A percentile compares a stretch with the other conserved stretches of the same genome.
phyloP scores from a whole-genome alignment of 257 asterid species.

The Gentiana straminea region DNA sequence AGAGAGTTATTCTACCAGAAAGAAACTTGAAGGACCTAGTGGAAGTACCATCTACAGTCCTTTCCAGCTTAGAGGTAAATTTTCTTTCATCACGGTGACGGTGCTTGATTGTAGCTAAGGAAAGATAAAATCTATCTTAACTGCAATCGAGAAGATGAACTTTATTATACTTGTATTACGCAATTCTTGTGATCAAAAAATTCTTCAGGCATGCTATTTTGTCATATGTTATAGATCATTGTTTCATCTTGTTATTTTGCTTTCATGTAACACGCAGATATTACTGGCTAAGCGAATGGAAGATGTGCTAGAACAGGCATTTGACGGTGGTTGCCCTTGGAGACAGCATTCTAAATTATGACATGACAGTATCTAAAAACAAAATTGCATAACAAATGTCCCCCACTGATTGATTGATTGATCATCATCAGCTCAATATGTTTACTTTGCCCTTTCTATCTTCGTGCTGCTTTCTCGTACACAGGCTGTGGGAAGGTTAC shows the following conservation, averaged over 20 bases:
- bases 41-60: constrained; percentile 91
- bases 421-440: background rate
- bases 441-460: background rate
- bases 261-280: constrained; percentile 37
- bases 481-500: no score
- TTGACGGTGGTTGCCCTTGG: constrained; percentile 98
- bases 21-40: constrained; percentile 88
- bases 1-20: constrained; percentile 92
- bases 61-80: constrained; percentile 73
- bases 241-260: constrained; percentile 2
- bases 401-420: background rate
- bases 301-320: constrained; percentile 95
- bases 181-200: no score
- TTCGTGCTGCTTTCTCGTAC: no score
- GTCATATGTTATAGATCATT: background rate
- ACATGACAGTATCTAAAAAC: constrained; percentile 6
- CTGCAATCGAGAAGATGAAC: no score
- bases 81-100: background rate
- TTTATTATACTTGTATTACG: no score
- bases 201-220: no score
- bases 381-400: background rate
- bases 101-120: background rate
- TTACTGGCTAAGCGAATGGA: constrained; percentile 82
- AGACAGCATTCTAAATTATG: constrained; percentile 64
- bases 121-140: no score